These are phyloP conservation scores for Begonia loranthoides DNA, from an alignment of 306 rosid species.

Conservation along the genomic window DNA sequence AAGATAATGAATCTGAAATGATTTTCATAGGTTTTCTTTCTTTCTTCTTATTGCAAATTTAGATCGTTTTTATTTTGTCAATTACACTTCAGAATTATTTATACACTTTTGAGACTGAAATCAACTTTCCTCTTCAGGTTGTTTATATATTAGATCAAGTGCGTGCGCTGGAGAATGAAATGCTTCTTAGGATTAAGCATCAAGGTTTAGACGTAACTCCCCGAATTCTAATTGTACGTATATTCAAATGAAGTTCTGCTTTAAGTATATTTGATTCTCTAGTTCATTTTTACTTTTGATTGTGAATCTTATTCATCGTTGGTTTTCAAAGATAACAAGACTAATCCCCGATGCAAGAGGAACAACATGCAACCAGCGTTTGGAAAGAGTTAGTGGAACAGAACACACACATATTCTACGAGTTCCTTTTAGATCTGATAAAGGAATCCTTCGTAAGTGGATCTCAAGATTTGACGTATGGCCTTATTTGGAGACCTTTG, in stretches of 20 bases:
- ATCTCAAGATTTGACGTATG: constrained; percentile 92
- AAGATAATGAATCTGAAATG: too few relatives aligned
- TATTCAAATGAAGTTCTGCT: too few relatives aligned
- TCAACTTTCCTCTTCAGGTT: constrained; percentile 29
- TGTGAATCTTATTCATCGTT: too few relatives aligned
- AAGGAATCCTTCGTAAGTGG: constrained; percentile 75
- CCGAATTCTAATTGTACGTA: constrained; percentile 68
- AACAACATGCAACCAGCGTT: constrained; percentile 84
- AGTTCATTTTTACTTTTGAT: too few relatives aligned
- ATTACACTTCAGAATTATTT: too few relatives aligned
- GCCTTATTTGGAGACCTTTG: constrained; percentile 88
- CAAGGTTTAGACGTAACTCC: constrained; percentile 76
- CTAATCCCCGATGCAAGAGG: constrained; percentile 89
- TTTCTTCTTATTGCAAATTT: background rate
- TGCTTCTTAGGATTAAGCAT: constrained; percentile 62
- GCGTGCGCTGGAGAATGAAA: constrained; percentile 89
- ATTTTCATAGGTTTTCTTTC: background rate
- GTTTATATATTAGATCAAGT: constrained; percentile 97
- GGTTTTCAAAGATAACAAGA: constrained; percentile 45
- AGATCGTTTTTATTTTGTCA: too few relatives aligned
- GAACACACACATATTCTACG: constrained; percentile 72
- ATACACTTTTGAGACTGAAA: too few relatives aligned
- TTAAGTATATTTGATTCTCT: too few relatives aligned
- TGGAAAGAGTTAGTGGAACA: constrained; percentile 86
- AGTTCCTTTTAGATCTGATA: constrained; percentile 78